A percentile compares a stretch with the other conserved stretches of the same genome.
Evolutionary conservation across 2,329 filamentous ascomycete genomes (phyloP).

Genomic region (Trichoderma atroviride): DNA sequence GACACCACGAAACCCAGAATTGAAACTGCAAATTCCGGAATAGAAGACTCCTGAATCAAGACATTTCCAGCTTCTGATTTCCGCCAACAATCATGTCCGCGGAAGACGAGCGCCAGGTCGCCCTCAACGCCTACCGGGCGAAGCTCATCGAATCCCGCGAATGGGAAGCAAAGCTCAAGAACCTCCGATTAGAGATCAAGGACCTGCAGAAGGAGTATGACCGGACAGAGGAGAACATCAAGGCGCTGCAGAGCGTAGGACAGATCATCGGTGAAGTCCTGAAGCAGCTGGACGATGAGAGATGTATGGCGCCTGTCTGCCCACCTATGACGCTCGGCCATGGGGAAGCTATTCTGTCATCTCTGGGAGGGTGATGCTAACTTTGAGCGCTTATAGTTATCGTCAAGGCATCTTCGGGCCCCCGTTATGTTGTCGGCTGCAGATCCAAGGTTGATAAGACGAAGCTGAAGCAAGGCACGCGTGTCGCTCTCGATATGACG

Average conservation of each 20-base stretch:
- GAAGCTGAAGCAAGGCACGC: conserved; percentile 97
- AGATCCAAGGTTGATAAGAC: conserved; percentile 96
- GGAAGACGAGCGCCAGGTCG: conserved; percentile 65
- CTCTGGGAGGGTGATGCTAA: conserved; percentile 21
- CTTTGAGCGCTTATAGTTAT: conserved; percentile 66
- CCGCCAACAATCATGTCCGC: conserved; percentile 48
- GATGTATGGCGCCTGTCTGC: conserved; percentile 65
- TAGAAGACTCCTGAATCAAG: neutral
- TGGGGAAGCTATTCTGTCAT: neutral
- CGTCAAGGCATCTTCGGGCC: conserved; percentile 96
- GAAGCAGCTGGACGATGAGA: conserved; percentile 97
- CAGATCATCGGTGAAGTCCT: conserved; percentile 99
- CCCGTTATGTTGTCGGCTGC: conserved; percentile 97
- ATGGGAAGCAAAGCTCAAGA: conserved; percentile 98
- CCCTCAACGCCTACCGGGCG: conserved; percentile 75
- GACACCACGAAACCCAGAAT: neutral
- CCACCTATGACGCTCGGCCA: neutral
- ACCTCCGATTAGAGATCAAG: conserved; percentile 92
- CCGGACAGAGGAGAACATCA: conserved; percentile 98
- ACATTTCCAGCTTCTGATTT: neutral
- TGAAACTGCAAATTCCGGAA: neutral
- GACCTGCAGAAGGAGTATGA: conserved; percentile 93
- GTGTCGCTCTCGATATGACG: conserved; percentile 98
- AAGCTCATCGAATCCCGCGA: conserved; percentile 93
- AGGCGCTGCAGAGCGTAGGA: conserved; percentile 96